Percentiles rank a stretch among this genome's conserved stretches.
Conservation (phyloP, 169 alveolate species). For the Perkinsus marinus region DNA sequence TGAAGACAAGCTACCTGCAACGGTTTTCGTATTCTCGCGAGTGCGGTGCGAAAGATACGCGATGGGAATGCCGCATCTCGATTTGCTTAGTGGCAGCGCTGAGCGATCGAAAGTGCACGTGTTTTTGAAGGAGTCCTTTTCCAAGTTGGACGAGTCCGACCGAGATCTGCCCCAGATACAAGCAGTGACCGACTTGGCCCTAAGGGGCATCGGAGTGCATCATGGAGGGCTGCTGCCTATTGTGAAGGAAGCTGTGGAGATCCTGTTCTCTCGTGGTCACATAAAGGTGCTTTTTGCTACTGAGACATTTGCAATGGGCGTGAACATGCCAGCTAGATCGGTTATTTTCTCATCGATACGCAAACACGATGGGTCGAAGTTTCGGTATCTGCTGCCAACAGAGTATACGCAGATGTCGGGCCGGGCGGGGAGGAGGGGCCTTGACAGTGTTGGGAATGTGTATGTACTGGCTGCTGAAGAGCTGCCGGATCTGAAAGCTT, state of each 20-base stretch:
- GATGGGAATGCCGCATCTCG: slow-evolving; percentile 52
- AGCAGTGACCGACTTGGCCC: slow-evolving; percentile 54
- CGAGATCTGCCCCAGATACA: slow-evolving; percentile 70
- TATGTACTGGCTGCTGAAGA: slow-evolving; percentile 68
- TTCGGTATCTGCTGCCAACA: slow-evolving; percentile 75
- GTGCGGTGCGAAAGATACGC: slow-evolving; percentile 75
- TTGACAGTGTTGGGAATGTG: slow-evolving; percentile 87
- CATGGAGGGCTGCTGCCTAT: slow-evolving; percentile 96
- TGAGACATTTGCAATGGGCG: slow-evolving; percentile 98
- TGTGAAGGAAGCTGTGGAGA: slow-evolving; percentile 92
- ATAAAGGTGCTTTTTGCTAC: slow-evolving; percentile 93
- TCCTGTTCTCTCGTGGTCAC: slow-evolving; percentile 85
- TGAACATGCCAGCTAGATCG: slow-evolving; percentile 97
- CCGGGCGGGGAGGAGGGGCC: slow-evolving; percentile 99
- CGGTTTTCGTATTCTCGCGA: slow-evolving; percentile 83
- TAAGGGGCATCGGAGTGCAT: slow-evolving; percentile 93
- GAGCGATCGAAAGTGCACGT: slow-evolving; percentile 64
- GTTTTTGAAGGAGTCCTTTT: slow-evolving; percentile 63
- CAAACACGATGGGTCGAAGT: slow-evolving; percentile 77
- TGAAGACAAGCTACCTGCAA: slow-evolving; percentile 81
- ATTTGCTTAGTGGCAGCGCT: slow-evolving; percentile 47
- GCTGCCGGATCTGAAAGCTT: slow-evolving; percentile 68
- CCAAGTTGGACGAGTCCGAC: slow-evolving; percentile 58
- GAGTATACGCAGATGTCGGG: slow-evolving; percentile 98
- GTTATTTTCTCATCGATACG: slow-evolving; percentile 81